Base-by-base conservation (phyloP, 176 grass and related monocot genomes). In the Aechmea fasciata region DNA sequence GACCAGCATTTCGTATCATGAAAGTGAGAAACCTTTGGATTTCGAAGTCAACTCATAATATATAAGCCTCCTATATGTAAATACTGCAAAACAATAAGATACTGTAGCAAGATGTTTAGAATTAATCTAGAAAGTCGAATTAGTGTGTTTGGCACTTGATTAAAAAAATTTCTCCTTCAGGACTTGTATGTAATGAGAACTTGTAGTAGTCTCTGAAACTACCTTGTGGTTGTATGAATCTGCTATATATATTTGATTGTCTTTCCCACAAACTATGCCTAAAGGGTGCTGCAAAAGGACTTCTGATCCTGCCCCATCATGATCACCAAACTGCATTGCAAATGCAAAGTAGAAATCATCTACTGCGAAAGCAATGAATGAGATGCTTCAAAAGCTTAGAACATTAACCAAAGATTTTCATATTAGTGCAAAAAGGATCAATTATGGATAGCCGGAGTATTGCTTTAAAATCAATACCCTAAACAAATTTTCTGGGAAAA, bases 181-280 rank as follows among this genome's bases (percentile, higher is more conserved):
- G 33, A 41, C 33, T 41, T 41, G 33, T 41, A 41, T 41, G 33
- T 41, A 41, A 41, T 41, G 33, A 41, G 5, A 6, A 41, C 5
- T 41, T 41, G 33, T 7, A 7, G 33, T 41, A 41, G 33, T 41
- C 3, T 41, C 54, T 8, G 10, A 14, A 19, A 26, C 50, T 90
- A 97, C 93, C 93, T 97, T 92, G 83, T 97, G 93, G 71, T 97
- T 97, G 63, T 97, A 97, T 52, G 93, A 92, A 86, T 97, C 93
- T 50, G 93, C 86, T 76, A 97, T 25, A 73, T 97, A 97, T 77
- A 97, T 81, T 82, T 92, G 67, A 74, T 87, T 89, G 71, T 92
- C 82, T 70, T 75, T 90, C 72, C 84, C 83, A 71, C 73, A 92
- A 72, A 77, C 65, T 67, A 92, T 71, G 72, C 93, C 93, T 72